Conservation (phyloP, 2,329 filamentous ascomycete genomes). For the Fusarium citri region DNA sequence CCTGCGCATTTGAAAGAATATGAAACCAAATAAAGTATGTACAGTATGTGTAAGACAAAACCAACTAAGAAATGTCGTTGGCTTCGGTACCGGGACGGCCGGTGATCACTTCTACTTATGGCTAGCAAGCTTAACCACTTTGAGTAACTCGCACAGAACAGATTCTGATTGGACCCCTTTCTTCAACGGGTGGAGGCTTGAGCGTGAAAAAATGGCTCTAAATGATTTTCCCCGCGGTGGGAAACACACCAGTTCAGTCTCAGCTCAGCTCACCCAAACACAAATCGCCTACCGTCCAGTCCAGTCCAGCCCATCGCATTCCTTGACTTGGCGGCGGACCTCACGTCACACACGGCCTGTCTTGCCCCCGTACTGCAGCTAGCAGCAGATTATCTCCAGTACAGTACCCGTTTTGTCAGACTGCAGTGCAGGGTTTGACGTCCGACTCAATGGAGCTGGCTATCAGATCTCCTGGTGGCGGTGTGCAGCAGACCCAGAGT, state of each 20-base stretch:
- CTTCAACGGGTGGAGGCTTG: neutral
- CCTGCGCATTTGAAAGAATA: neutral
- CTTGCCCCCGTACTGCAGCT: neutral
- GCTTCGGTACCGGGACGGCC: neutral
- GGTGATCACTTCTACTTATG: slow-evolving; percentile 3
- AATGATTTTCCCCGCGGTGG: neutral
- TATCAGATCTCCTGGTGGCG: slow-evolving; percentile 7
- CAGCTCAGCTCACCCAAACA: neutral
- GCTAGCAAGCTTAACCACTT: slow-evolving; percentile 11
- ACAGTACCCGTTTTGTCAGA: neutral
- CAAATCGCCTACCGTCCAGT: neutral
- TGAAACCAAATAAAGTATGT: neutral
- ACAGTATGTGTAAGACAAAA: neutral
- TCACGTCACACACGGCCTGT: slow-evolving; percentile 2
- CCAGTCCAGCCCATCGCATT: neutral
- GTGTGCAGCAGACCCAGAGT: neutral
- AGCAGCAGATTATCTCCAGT: neutral
- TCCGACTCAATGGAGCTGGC: neutral
- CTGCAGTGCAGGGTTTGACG: neutral
- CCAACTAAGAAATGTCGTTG: neutral
- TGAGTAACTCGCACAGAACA: slow-evolving; percentile 25
- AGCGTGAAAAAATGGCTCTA: slow-evolving; percentile 1
- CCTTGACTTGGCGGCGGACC: slow-evolving; percentile 1
- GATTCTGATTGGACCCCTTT: slow-evolving; percentile 19
- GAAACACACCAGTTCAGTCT: neutral